Base-by-base conservation (phyloP, 2,329 filamentous ascomycete species). In the Hypoxylon sp. region DNA sequence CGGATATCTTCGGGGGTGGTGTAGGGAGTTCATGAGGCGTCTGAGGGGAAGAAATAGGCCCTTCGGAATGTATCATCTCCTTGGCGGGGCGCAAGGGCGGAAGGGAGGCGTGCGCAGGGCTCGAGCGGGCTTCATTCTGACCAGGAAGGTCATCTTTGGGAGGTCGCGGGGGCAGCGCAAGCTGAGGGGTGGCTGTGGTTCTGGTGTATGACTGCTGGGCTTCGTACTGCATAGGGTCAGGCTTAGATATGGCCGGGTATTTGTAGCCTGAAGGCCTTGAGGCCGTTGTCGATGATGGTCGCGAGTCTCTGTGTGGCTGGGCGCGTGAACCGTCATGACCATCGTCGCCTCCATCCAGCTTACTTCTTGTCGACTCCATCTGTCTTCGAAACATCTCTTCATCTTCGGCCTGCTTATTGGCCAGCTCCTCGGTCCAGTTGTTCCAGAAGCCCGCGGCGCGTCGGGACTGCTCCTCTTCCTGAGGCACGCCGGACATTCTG, bases 231-330 rank as follows among this genome's bases (percentile, higher is more conserved):
- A 85, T 67, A 0, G 83, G 79, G 21, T 76, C 70, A 1, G 84
- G 79, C 65, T 77, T 83, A 4, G 77, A 74, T 29, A 88, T 82
- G 0, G 81, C 80, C 0, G 86, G 86, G 63, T 88, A 88, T 33
- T 75, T 74, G 68, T 86, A 87, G 10, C 72, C 67, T 17, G 45
- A 53, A 48, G 27, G 59, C 59, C 38, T 48, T 15, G 47, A n/a
- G 10, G 48, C 47, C n/a, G 53, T 20, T 27, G 51, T 38, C 13
- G 35, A 9, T 11, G 27, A 11, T 15, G 49, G 20, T 7, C 23
- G 48, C 7, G 59, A 68, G 69, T 67, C 27, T 60, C 48, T 27
- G 55, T 67, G 24, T 48, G 51, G 53, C 23, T 59, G 48, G 18
- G 75, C 69, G 1, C 70, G 62, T 1, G 72, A 4, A 18, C 10